These are phyloP conservation scores for Crithidia brevicula DNA, from an alignment of 208 protist species.

Conservation along the genomic window DNA sequence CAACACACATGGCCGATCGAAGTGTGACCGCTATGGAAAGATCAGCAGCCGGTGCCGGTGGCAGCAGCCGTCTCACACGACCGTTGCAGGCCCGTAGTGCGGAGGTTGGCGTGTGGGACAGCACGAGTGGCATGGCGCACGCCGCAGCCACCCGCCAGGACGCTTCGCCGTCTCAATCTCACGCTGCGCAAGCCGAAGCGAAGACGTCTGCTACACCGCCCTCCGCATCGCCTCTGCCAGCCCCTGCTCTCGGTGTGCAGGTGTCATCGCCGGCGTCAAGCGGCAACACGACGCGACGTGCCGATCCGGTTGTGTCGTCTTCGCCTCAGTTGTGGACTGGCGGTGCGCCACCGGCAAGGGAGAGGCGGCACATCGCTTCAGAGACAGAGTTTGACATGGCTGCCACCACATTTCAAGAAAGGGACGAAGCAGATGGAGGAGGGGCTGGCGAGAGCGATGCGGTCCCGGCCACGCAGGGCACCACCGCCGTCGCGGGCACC, in stretches of 20 bases:
- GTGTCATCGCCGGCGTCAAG: not conserved
- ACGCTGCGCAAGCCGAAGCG: no score
- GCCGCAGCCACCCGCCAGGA: not conserved
- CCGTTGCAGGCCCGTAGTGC: not conserved
- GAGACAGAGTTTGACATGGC: no score
- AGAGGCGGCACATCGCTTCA: no score
- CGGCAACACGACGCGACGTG: not conserved
- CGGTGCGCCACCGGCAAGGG: not conserved
- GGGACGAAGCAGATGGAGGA: no score
- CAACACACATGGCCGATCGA: not conserved
- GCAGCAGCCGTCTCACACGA: not conserved
- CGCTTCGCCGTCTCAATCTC: not conserved
- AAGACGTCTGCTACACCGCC: no score
- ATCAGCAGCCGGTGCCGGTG: not conserved
- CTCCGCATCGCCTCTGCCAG: no score
- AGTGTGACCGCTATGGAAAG: not conserved
- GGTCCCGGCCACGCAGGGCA: not conserved
- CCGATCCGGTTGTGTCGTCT: not conserved
- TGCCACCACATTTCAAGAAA: no score
- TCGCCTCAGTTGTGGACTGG: not conserved
- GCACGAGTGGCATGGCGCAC: no score
- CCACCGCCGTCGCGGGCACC: not conserved
- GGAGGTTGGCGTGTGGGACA: no score
- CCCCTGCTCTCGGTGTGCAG: no score
- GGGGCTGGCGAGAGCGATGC: no score